Conservation (phyloP, 129 eudicot species). For the Glebionis coronaria region DNA sequence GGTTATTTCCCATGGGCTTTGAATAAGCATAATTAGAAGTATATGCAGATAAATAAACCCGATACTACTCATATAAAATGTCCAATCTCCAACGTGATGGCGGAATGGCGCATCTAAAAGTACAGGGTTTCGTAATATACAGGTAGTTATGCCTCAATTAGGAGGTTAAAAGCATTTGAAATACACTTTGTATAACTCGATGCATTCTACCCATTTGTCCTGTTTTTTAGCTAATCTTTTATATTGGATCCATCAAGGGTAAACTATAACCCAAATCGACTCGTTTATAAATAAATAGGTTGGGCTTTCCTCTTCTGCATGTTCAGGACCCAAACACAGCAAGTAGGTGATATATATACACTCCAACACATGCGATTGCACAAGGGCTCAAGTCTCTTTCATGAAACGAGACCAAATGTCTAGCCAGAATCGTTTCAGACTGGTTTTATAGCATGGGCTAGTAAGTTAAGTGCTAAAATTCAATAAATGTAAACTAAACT, state of each 20-base stretch:
- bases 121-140: constrained; percentile 7
- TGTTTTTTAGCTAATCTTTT: background rate
- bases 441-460: constrained; percentile 55
- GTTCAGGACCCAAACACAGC: constrained; percentile 72
- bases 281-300: background rate
- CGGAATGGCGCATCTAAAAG: constrained; percentile 49
- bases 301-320: constrained; percentile 2
- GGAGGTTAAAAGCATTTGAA: background rate
- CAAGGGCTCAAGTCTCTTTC: constrained; percentile 73
- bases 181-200: background rate
- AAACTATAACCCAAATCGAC: background rate
- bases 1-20: too few species aligned
- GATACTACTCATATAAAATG: too few species aligned
- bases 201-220: background rate
- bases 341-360: constrained; percentile 76
- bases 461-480: constrained; percentile 25
- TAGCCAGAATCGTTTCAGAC: constrained; percentile 50
- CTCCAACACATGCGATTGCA: constrained; percentile 94
- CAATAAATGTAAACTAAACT: background rate
- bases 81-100: too few species aligned
- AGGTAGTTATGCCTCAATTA: background rate
- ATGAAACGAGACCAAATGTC: constrained; percentile 58
- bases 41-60: too few species aligned
- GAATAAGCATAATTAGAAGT: too few species aligned
- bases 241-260: background rate